phyloP scores from a whole-genome alignment of 2,329 filamentous ascomycete species.

The Aurifilum marmelostoma region DNA sequence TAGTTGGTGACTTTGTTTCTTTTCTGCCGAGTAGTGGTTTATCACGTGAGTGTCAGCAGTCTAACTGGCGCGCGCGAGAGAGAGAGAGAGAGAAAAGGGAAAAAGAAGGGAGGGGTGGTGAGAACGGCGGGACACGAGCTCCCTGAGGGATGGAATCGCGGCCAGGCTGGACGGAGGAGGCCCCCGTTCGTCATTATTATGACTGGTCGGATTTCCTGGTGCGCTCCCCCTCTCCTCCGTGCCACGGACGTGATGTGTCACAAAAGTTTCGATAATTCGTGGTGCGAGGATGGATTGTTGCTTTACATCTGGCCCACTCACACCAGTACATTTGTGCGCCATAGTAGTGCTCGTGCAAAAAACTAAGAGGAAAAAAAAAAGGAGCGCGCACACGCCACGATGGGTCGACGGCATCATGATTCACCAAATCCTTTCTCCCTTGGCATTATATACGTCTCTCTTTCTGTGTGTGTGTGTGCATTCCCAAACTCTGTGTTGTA shows the following conservation, averaged over 20 bases:
- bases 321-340: neutral
- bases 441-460: neutral
- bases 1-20: too few species aligned
- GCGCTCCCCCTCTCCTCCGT: neutral
- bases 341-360: neutral
- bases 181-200: neutral
- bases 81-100: neutral
- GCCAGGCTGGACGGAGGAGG: neutral
- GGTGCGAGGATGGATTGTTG: neutral
- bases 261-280: too few species aligned
- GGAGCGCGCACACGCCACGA: constrained; percentile 8
- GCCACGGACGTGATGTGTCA: constrained; percentile 13
- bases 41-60: neutral
- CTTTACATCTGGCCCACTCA: constrained; percentile 2
- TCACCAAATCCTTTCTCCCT: neutral
- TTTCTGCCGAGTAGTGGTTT: neutral
- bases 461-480: neutral
- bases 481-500: neutral
- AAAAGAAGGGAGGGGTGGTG: neutral
- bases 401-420: constrained; percentile 8
- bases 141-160: neutral
- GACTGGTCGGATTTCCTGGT: neutral
- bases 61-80: too few species aligned
- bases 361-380: too few species aligned
- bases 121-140: neutral